Base-by-base conservation (phyloP, 441 rosid species). In the Erodium moschatum region DNA sequence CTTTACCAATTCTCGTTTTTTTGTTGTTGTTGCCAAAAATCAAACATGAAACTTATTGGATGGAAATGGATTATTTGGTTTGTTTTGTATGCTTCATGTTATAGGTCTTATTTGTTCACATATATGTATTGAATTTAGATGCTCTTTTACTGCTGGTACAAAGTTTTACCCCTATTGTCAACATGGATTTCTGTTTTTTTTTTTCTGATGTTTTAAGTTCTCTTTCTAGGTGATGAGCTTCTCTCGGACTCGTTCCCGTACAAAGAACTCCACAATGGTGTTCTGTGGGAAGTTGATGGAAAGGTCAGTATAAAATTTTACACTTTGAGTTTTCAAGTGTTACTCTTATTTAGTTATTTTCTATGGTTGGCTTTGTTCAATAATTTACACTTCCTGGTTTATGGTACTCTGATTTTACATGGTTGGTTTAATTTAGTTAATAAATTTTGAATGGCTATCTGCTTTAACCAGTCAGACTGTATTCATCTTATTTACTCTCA, bases 281-380 rank as follows among this genome's bases (percentile, higher is more conserved):
- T 54, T 54, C 61, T 54, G 21, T 54, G 61, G 61, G 61, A 54
- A 16, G 61, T 54, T 54, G 61, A 54, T 19, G 61, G 61, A 16
- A 54, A 54, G 61, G 61, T 54, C 61, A 54, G 24, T 54, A 16
- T 54, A n/a, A 6, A 7, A 1, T 54, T 19, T 19, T 24, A 2
- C 19, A 54, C 7, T 35, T 35, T 6, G 8, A 52, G 15, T 16
- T 5, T 54, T 54, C 2, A 16, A 19, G 24, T 54, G 5, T 16
- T 16, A 52, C 5, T n/a, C 15, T 0, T 13, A 6, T 15, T 19
- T 52, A n/a, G 0, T 24, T 15, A 38, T 38, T 54, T 54, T 7
- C 21, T 54, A 5, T 15, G 3, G 6, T 15, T 6, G 15, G 20
- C 2, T 54, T 0, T 54, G 0, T 18, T 54, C 16, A n/a, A 21